Base-by-base conservation (phyloP, 2,329 filamentous ascomycete genomes). In the Botrytis hyacinthi region DNA sequence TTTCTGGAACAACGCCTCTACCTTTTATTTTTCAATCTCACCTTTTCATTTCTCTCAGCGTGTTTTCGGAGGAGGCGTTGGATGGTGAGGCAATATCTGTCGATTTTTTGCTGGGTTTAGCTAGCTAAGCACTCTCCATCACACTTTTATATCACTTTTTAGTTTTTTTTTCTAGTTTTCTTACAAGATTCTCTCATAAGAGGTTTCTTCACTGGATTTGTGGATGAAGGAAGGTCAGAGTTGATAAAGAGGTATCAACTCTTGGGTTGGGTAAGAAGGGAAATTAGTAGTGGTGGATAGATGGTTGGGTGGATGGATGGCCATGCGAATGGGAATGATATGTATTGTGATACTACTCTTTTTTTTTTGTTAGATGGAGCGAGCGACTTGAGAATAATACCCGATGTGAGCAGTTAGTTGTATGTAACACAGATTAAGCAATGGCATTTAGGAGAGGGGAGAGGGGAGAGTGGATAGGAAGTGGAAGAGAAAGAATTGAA, bases 371-470 rank as follows among this genome's bases (percentile, higher is more conserved):
- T 67, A 68, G 48, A 42, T 57, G 66, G 66, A 66, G 63, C 63
- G 66, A 68, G 65, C 48, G 66, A 68, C 42, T 71, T 63, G 60
- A 71, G 40, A 37, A 71, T 48, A 61, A 62, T 71, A 61, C 60
- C 69, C 42, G 40, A 65, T 63, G 48, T 57, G 48, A 68, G 32
- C 32, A 68, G 65, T 42, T 54, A 68, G 66, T 57, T 68, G 51
- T 40, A 32, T 57, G 48, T 68, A 68, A 44, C 65, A 68, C 16
- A 37, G 35, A 57, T 57, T 42, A 42, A 42, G 37, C 48, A 68
- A 57, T 68, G 66, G 26, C 26, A 57, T 68, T 68, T 68, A 48
- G 14, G 62, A 48, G 44, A 35, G 12, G 6, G 12, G 6, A 32
- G 4, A 29, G 37, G 37, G 22, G 7, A 29, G 37, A 12, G 26